Evolutionary conservation across 2,329 filamentous ascomycete species (phyloP), one percentile per base, ranked within the genome.

Genomic region (Ophiostoma quercus): DNA sequence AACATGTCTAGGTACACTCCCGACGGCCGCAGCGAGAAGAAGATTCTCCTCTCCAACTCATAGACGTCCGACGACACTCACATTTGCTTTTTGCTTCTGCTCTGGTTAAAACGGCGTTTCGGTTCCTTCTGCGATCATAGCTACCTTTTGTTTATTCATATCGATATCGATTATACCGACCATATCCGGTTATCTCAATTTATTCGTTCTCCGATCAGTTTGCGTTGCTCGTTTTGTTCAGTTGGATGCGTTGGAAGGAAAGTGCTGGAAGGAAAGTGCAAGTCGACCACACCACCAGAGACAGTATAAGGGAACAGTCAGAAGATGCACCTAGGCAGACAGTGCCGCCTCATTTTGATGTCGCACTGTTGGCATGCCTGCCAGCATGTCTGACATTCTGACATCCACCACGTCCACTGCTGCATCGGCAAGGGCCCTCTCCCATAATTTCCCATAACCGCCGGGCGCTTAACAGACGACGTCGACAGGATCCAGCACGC

Each of bases 21-120:
- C 67, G 85, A 88, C 72, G 86, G 86, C 71, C 84, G 86, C 77
- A 86, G 86, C 79, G 84, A 85, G 77, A 87, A 87, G 83, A 88
- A 88, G 81, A 81, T 82, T 73, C 78, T 72, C 19, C 71, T 75
- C 3, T 70, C 71, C 54, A 73, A 75, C 71, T 71, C 72, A 66
- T 74, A 72, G 67, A 57, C 60, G 47, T 22, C 8, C 0, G 16
- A 29, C 63, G 37, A 66, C n/a, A 66, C 39, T 8, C 41, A 5
- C 25, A n/a, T 39, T 65, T 65, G 19, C n/a, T 39, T 39, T 65
- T 3, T 34, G 34, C 34, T 34, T 34, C 34, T 34, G 32, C 32
- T 34, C 6, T 8, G 4, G 34, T 8, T 22, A 14, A 25, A 39
- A 41, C 19, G 39, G 65, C 65, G 65, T 66, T 47, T 66, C 9